Conservation (phyloP, 2,329 filamentous ascomycete genomes). For the Talaromyces sp. region DNA sequence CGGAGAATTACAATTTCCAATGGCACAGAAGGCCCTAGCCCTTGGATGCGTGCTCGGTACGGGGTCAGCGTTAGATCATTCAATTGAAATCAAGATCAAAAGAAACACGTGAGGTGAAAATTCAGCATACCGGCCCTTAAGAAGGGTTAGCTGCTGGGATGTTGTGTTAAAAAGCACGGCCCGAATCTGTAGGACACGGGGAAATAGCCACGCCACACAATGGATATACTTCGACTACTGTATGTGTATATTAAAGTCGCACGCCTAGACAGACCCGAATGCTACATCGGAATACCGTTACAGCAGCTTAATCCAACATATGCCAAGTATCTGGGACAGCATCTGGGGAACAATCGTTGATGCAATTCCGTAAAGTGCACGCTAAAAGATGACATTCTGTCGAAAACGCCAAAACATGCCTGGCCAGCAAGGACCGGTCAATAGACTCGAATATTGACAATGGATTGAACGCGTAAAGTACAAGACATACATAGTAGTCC, state of each 20-base stretch:
- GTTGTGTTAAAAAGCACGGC: background rate
- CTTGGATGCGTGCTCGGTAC: background rate
- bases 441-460: background rate
- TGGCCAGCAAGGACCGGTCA: background rate
- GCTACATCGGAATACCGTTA: background rate
- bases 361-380: background rate
- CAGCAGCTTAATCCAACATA: background rate
- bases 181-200: background rate
- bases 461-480: no score
- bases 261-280: background rate
- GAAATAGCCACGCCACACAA: background rate
- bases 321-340: background rate
- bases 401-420: background rate
- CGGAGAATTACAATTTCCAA: constrained; percentile 5
- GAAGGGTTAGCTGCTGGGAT: background rate
- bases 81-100: background rate
- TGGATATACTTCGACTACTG: background rate
- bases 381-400: background rate
- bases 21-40: background rate
- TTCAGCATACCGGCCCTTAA: background rate
- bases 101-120: background rate
- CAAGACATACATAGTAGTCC: no score
- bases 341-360: background rate
- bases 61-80: background rate
- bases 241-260: background rate